Percentiles rank a stretch among this genome's conserved stretches.
phyloP scores from a whole-genome alignment of 768 basidiomycete genomes.

The Melanogaster broomeanus region DNA sequence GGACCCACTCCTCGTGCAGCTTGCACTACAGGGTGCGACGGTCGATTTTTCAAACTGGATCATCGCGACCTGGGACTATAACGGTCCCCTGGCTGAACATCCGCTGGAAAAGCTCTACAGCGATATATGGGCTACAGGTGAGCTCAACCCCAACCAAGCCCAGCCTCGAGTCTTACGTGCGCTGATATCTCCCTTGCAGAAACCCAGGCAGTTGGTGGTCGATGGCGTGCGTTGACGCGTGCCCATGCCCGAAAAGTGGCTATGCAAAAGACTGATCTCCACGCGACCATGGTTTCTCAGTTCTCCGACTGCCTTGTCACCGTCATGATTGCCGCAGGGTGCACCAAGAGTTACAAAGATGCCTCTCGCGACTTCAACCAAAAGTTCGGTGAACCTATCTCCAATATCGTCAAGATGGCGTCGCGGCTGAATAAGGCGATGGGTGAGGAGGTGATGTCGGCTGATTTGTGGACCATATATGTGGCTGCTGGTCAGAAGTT shows the following conservation, averaged over 20 bases:
- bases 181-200: slow-evolving; percentile 33
- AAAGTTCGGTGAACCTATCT: slow-evolving; percentile 36
- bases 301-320: slow-evolving; percentile 45
- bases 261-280: slow-evolving; percentile 33
- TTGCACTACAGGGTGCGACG: slow-evolving; percentile 36
- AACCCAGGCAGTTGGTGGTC: slow-evolving; percentile 51
- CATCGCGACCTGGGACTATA: slow-evolving; percentile 36
- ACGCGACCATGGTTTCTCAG: slow-evolving; percentile 43
- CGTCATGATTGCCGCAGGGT: slow-evolving; percentile 43
- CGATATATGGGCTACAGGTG: slow-evolving; percentile 46
- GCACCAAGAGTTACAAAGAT: slow-evolving; percentile 34
- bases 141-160: slow-evolving; percentile 3
- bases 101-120: slow-evolving; percentile 36
- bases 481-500: slow-evolving; percentile 44
- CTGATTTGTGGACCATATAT: slow-evolving; percentile 55
- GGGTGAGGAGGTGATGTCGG: slow-evolving; percentile 58
- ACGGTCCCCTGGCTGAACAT: slow-evolving; percentile 30
- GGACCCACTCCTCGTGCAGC: slow-evolving; percentile 42
- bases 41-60: slow-evolving; percentile 35
- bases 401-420: slow-evolving; percentile 36
- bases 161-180: background rate
- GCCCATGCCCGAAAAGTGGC: slow-evolving; percentile 39
- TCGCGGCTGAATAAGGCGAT: slow-evolving; percentile 45
- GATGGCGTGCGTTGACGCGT: slow-evolving; percentile 58
- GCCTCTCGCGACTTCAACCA: slow-evolving; percentile 32